These are phyloP conservation scores for Colletotrichum phormii DNA, from an alignment of 2,329 filamentous ascomycete genomes.

Conservation along the genomic window DNA sequence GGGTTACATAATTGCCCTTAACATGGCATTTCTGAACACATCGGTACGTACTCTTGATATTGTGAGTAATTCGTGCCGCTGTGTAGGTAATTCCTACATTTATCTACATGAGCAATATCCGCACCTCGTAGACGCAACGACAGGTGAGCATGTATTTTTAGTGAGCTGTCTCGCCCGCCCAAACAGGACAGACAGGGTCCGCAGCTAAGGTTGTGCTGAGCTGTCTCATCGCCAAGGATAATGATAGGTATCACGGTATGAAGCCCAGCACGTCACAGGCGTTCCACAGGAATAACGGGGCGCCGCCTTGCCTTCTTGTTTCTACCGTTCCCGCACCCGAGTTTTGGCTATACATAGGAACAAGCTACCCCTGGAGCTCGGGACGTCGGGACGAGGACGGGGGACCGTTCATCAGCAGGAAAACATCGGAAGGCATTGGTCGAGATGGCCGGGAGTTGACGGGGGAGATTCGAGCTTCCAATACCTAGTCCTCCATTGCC, in stretches of 20 bases:
- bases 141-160: not conserved
- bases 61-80: not conserved
- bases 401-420: constrained; percentile 12
- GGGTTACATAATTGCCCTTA: not conserved
- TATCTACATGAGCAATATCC: not conserved
- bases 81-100: constrained; percentile 9
- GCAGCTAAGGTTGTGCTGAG: not conserved
- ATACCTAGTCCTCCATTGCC: not conserved
- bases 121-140: not conserved
- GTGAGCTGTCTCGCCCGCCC: not conserved
- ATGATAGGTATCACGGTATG: not conserved
- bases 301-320: constrained; percentile 5
- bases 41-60: not conserved
- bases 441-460: constrained; percentile 27
- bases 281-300: not conserved
- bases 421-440: constrained; percentile 21
- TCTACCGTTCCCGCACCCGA: constrained; percentile 26
- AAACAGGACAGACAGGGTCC: not conserved
- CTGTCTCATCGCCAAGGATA: constrained; percentile 12
- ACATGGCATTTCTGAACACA: not conserved
- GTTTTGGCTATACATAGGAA: constrained; percentile 35
- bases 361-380: constrained; percentile 36
- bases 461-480: not conserved
- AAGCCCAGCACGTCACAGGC: constrained; percentile 10
- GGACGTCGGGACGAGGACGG: not conserved